Base-by-base conservation (phyloP, 176 grass and related monocot genomes). In the Carex parvula region DNA sequence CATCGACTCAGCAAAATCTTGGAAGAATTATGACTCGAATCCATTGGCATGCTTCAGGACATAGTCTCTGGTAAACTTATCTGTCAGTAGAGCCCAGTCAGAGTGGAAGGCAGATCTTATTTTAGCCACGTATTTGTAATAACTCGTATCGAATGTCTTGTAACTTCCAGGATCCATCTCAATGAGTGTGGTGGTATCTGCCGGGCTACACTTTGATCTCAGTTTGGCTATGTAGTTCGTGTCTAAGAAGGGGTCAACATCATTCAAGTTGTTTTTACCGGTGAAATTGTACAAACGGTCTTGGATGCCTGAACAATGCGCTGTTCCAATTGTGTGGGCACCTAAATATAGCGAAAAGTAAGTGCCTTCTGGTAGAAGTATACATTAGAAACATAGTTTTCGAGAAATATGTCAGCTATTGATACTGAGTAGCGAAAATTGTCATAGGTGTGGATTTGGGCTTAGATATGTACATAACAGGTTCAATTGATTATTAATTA, bases 161-260 rank as follows among this genome's bases (percentile, higher is more conserved):
- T 85, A 92, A 81, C 92, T 94, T 0, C 90, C 90, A 0, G 94
- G 92, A 65, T 94, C 94, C 94, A 97, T 97, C 88, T 97, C 94
- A 2, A 92, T 55, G 0, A 94, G n/a, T 69, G 66, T 83, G 2
- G 52, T 26, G 2, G 4, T 48, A 57, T 94, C 94, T 6, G 86
- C 60, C 1, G 22, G 22, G 60, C 86, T 89, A 84, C 94, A 97
- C 11, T 55, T 70, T 0, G 5, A 20, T 86, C 63, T 90, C n/a
- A 97, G 84, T 84, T 76, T 83, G 4, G 73, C 41, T 0, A 92
- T 69, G 83, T 97, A 97, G 64, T 87, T 33, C 29, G 77, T 80
- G 57, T 94, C 92, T 4, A 97, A 73, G 1, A 89, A 79, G 0
- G 92, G 90, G 44, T 97, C 94, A 2, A 84, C 41, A 15, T 71